phyloP scores from a whole-genome alignment of 164 flowering plant genomes.

The Amborella trichopoda region DNA sequence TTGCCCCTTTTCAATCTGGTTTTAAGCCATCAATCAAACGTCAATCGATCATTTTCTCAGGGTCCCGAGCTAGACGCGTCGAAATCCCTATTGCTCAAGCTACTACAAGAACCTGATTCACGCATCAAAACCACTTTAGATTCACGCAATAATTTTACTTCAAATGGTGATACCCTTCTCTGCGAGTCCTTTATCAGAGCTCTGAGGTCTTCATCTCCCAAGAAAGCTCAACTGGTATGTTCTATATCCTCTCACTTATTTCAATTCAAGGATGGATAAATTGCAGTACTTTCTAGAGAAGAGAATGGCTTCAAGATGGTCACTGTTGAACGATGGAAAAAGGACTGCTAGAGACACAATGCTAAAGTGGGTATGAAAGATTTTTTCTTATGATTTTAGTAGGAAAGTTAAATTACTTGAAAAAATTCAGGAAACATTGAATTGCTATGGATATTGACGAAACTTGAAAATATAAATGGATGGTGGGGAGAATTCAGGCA shows the following conservation, averaged over 20 bases:
- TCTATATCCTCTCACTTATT: neutral
- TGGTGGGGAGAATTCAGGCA: no score
- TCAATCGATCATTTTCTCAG: neutral
- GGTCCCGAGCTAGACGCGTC: neutral
- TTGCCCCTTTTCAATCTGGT: neutral
- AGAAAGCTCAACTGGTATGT: constrained; percentile 28
- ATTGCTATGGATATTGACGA: no score
- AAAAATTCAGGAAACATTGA: neutral
- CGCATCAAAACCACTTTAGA: constrained; percentile 26
- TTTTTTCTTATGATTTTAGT: neutral
- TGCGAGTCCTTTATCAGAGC: constrained; percentile 26
- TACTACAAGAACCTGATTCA: constrained; percentile 21
- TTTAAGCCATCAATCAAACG: constrained; percentile 1
- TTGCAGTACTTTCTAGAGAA: neutral
- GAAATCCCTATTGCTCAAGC: constrained; percentile 12
- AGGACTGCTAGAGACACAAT: neutral
- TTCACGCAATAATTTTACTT: constrained; percentile 8
- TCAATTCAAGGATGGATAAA: neutral
- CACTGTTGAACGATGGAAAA: neutral
- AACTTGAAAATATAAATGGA: no score
- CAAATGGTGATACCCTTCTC: constrained; percentile 9
- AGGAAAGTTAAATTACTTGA: neutral
- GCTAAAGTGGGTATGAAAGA: neutral
- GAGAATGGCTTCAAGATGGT: neutral
- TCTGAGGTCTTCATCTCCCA: constrained; percentile 22